Evolutionary conservation across 139 green algal species (phyloP), one percentile per base, ranked within the genome.

Genomic region (Chlamydomonas eustigma): DNA sequence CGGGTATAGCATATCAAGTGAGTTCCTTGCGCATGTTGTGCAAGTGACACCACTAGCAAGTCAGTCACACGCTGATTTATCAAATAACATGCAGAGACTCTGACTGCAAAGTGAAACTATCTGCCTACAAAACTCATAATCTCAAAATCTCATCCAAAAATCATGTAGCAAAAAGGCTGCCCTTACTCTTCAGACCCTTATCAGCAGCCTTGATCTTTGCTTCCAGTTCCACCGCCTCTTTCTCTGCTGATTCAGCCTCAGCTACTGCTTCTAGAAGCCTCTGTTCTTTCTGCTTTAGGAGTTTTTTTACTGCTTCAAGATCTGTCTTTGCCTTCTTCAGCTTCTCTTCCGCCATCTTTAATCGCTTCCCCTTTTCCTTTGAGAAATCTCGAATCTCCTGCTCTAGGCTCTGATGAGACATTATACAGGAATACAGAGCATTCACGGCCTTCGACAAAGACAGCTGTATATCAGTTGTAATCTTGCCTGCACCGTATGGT

Each of bases 301-400:
- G 78, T 78, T 94, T 92, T 34, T 73, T 72, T 4, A 80, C 84
- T 1, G 51, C 64, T 36, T 91, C 87, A 4, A 91, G 35, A 6
- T 77, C 79, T 4, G 78, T 64, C 84, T 94, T 94, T 51, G 91
- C 89, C 2, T 80, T 78, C 71, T 93, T 92, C 8, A 96, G 50
- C 83, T 92, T 93, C 22, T 83, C 81, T 76, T 93, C 8, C n/a
- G 38, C 39, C 39, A 18, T 4, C 32, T 58, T 71, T 35, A 77
- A 32, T 25, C 63, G 4, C 33, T 68, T 68, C n/a, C 52, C 52
- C 4, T 82, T 84, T 50, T 97, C 90, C 78, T 92, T 90, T 4
- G 75, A 84, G 81, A 97, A 93, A 64, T 92, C 87, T 52, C 82
- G 81, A 12, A 97, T 94, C 74, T 96, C 83, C 28, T 84, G 77